A percentile compares a stretch with the other conserved stretches of the same genome.
Conservation (phyloP, 192 early-diverging fungal genomes). For the Coemansia sp. region DNA sequence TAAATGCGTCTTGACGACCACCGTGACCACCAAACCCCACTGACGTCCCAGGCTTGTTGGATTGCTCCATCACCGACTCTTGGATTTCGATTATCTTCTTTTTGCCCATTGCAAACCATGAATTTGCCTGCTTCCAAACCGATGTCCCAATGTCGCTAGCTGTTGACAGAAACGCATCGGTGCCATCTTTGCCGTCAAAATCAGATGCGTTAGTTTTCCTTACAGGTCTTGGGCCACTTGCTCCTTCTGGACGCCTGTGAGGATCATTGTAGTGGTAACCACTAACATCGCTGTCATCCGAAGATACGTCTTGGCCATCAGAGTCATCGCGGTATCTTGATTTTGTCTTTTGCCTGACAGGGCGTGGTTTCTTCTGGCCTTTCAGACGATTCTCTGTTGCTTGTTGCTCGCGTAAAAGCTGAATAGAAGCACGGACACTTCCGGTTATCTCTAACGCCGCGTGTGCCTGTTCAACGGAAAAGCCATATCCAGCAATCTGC, state of each 20-base stretch:
- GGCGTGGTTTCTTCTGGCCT: conserved; percentile 1
- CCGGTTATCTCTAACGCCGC: conserved; percentile 70
- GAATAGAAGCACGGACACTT: conserved; percentile 61
- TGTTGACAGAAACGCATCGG: conserved; percentile 44
- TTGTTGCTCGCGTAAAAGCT: conserved; percentile 42
- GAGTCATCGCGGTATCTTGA: conserved; percentile 15
- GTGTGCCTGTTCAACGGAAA: conserved; percentile 63
- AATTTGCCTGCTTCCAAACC: conserved; percentile 56
- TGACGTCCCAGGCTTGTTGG: conserved; percentile 12
- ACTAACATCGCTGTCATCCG: conserved; percentile 23
- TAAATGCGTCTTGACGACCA: conserved; percentile 10
- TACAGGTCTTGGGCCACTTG: not conserved
- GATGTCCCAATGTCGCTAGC: conserved; percentile 52
- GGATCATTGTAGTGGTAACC: conserved; percentile 19
- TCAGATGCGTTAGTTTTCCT: not conserved
- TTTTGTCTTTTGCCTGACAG: not conserved
- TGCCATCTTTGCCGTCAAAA: conserved; percentile 11
- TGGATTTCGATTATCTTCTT: conserved; percentile 54
- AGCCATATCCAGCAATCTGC: conserved; percentile 80
- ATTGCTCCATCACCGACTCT: conserved; percentile 42
- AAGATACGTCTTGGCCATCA: conserved; percentile 6
- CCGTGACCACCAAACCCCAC: not conserved
- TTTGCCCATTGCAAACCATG: conserved; percentile 56
- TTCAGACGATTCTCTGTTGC: conserved; percentile 17
- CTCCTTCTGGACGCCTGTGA: not conserved